Evolutionary conservation across 192 early-diverging fungal genomes (phyloP).

Genomic region (Coemansia umbellata): DNA sequence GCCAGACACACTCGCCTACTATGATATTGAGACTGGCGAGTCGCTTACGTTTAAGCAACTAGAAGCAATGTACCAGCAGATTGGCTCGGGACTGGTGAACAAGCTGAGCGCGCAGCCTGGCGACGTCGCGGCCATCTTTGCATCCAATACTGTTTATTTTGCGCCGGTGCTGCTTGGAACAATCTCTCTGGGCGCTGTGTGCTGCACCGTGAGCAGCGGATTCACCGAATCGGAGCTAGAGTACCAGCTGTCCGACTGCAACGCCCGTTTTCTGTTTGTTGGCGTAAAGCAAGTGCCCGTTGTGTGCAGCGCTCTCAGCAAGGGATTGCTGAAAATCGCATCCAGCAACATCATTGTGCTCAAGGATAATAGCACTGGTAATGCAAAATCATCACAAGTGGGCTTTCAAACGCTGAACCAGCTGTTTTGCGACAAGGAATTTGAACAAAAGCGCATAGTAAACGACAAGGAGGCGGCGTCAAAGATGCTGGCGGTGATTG

Average conservation of each 20-base stretch:
- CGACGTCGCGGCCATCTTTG: slow-evolving; percentile 24
- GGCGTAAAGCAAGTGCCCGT: slow-evolving; percentile 44
- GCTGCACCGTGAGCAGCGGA: slow-evolving; percentile 34
- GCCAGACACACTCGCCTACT: slow-evolving; percentile 16
- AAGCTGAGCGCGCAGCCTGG: slow-evolving; percentile 6
- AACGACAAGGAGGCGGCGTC: slow-evolving; percentile 14
- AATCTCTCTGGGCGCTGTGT: slow-evolving; percentile 20
- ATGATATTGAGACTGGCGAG: slow-evolving; percentile 16
- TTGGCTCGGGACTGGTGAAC: slow-evolving; percentile 25
- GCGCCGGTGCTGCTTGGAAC: slow-evolving; percentile 28
- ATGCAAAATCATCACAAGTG: slow-evolving; percentile 17
- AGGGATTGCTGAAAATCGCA: slow-evolving; percentile 6
- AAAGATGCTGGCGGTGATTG: slow-evolving; percentile 12
- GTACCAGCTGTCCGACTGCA: slow-evolving; percentile 66
- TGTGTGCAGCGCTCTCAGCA: slow-evolving; percentile 3
- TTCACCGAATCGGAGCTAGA: slow-evolving; percentile 63
- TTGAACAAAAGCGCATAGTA: slow-evolving; percentile 3
- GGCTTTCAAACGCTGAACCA: slow-evolving; percentile 25
- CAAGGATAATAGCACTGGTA: slow-evolving; percentile 54
- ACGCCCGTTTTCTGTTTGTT: slow-evolving; percentile 56
- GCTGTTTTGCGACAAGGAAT: slow-evolving; percentile 12
- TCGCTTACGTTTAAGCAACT: slow-evolving; percentile 15
- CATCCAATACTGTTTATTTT: slow-evolving; percentile 30
- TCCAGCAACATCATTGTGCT: slow-evolving; percentile 33
- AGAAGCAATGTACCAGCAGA: slow-evolving; percentile 2